Evolutionary conservation across 2,329 filamentous ascomycete species (phyloP).

Genomic region (Leptographium procerum): DNA sequence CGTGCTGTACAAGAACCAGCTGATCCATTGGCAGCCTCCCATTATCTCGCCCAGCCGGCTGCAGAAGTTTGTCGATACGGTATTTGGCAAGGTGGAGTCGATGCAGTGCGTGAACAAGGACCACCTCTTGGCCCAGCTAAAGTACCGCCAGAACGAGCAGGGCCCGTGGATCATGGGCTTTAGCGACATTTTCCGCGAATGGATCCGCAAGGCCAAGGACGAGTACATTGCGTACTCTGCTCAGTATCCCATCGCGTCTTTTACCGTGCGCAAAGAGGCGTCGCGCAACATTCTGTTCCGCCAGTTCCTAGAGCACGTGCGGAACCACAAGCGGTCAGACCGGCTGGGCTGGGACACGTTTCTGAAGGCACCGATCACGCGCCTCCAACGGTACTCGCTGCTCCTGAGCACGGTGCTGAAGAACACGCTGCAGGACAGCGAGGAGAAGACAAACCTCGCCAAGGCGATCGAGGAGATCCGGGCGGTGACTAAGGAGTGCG

Average conservation of each 20-base stretch:
- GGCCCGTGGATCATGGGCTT: conserved; percentile 90
- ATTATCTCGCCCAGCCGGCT: conserved; percentile 72
- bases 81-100: conserved; percentile 83
- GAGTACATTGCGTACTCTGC: conserved; percentile 90
- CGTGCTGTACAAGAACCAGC: conserved; percentile 72
- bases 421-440: conserved; percentile 71
- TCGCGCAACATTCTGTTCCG: conserved; percentile 78
- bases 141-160: conserved; percentile 93
- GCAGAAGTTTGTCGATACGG: conserved; percentile 67
- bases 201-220: conserved; percentile 85
- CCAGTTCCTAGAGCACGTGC: conserved; percentile 71
- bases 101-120: conserved; percentile 90
- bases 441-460: conserved; percentile 76
- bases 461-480: conserved; percentile 89
- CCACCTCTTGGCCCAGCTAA: conserved; percentile 80
- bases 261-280: conserved; percentile 71
- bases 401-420: conserved; percentile 74
- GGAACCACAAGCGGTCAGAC: conserved; percentile 65
- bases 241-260: conserved; percentile 73
- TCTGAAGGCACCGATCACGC: conserved; percentile 83
- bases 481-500: conserved; percentile 78
- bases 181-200: conserved; percentile 94
- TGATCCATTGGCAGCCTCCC: conserved; percentile 60
- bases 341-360: conserved; percentile 91
- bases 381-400: conserved; percentile 80